Percentiles rank a stretch among this genome's conserved stretches.
Evolutionary conservation across 83 land plant genomes (phyloP).

Genomic region (Picea abies): DNA sequence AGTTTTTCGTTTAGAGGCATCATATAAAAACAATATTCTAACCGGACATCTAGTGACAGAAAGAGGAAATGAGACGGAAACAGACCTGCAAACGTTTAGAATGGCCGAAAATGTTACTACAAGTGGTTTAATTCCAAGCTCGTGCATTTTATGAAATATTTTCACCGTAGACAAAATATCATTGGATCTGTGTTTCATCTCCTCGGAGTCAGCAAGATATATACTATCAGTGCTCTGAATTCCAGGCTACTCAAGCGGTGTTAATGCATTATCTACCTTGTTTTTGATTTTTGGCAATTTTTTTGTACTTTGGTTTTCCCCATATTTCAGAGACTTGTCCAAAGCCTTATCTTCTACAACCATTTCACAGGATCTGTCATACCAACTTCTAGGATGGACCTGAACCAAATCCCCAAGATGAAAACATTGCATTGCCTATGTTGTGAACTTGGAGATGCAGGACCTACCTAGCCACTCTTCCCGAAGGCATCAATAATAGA

Average conservation of each 20-base stretch:
- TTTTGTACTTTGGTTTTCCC: background rate
- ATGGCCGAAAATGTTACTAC: conserved; percentile 99
- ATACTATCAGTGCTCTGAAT: background rate
- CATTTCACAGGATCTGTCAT: background rate
- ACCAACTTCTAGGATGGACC: background rate
- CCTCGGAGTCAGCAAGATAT: conserved; percentile 15
- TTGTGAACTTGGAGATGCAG: background rate
- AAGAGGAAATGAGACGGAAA: background rate
- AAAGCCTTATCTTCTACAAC: background rate
- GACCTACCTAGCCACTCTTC: conserved; percentile 39
- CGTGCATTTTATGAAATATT: conserved; percentile 84
- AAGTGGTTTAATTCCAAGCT: conserved; percentile 84
- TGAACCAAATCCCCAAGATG: background rate
- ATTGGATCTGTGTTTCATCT: conserved; percentile 26
- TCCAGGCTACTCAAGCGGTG: background rate
- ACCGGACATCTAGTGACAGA: background rate
- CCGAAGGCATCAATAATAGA: conserved; percentile 96
- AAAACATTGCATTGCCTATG: background rate
- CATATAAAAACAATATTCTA: background rate
- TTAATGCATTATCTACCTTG: background rate
- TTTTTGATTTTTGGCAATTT: background rate
- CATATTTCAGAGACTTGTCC: background rate
- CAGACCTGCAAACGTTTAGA: conserved; percentile 96
- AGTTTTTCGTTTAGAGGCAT: background rate
- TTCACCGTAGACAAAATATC: conserved; percentile 67